Percentiles rank a stretch among this genome's conserved stretches.
Conservation (phyloP, 768 basidiomycete genomes). For the Boletus subcaerulescens region DNA sequence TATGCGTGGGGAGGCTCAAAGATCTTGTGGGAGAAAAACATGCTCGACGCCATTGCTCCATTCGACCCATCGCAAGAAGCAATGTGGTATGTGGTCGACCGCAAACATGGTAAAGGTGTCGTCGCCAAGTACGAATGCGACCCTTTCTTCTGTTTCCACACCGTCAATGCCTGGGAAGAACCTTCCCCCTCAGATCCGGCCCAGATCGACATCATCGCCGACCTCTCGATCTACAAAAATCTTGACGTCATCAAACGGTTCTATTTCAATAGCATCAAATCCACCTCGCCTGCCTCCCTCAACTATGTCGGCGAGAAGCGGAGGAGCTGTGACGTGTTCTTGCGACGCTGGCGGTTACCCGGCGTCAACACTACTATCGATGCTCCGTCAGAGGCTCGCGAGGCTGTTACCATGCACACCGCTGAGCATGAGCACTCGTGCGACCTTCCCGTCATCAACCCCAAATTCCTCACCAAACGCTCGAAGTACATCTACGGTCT, state of each 20-base stretch:
- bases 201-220: constrained; percentile 33
- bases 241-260: constrained; percentile 31
- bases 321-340: constrained; percentile 17
- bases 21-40: constrained; percentile 32
- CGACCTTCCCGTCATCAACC: constrained; percentile 37
- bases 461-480: constrained; percentile 28
- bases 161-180: constrained; percentile 39
- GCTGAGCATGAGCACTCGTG: constrained; percentile 29
- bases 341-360: constrained; percentile 33
- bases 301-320: constrained; percentile 23
- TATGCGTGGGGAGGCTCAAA: constrained; percentile 28
- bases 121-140: constrained; percentile 36
- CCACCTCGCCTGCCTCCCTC: constrained; percentile 24
- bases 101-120: constrained; percentile 34
- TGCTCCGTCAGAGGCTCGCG: constrained; percentile 9
- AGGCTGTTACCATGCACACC: constrained; percentile 19
- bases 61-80: constrained; percentile 30
- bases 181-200: constrained; percentile 19
- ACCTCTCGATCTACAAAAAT: constrained; percentile 36
- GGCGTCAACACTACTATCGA: constrained; percentile 20
- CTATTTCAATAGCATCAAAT: constrained; percentile 31
- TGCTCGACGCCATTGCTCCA: constrained; percentile 32
- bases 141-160: constrained; percentile 41
- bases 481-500: constrained; percentile 35
- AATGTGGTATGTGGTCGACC: constrained; percentile 39